Evolutionary conservation across 164 flowering plant species (phyloP).

Genomic region (Sedum album): DNA sequence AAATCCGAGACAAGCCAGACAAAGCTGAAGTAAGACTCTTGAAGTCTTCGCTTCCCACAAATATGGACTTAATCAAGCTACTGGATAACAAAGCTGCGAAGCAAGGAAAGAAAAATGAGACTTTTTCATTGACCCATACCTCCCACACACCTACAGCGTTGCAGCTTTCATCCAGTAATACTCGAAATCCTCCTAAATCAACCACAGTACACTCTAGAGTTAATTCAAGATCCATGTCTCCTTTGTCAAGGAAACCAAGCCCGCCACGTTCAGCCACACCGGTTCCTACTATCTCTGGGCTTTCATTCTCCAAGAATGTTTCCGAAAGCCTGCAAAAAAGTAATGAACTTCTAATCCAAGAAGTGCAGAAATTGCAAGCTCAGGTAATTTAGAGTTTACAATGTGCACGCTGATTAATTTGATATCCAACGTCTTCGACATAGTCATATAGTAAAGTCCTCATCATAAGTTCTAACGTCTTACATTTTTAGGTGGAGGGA

Average conservation of each 20-base stretch:
- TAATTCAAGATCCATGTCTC: conserved; percentile 87
- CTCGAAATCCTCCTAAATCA: conserved; percentile 50
- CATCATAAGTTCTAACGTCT: too few relatives aligned
- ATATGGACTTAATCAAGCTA: too few relatives aligned
- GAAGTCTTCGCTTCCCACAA: conserved; percentile 54
- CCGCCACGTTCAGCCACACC: conserved; percentile 98
- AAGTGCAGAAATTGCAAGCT: conserved; percentile 68
- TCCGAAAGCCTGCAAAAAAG: conserved; percentile 92
- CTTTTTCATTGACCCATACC: conserved; percentile 49
- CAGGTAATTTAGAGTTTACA: conserved; percentile 51
- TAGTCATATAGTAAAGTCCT: too few relatives aligned
- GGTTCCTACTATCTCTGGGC: conserved; percentile 81
- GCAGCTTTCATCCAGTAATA: conserved; percentile 48
- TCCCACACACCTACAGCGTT: conserved; percentile 58
- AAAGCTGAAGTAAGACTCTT: conserved; percentile 57
- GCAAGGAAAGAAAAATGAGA: conserved; percentile 74
- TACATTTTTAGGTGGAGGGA: conserved; percentile 59
- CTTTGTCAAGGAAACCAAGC: conserved; percentile 86
- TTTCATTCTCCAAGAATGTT: conserved; percentile 79
- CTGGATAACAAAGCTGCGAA: conserved; percentile 82
- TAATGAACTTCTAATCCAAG: conserved; percentile 90
- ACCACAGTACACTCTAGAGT: conserved; percentile 51
- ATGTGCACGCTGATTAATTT: neutral
- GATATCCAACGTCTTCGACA: neutral
- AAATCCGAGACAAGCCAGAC: conserved; percentile 83